These are phyloP conservation scores for Vitis vinifera DNA, from an alignment of 164 flowering plant genomes.

Conservation along the genomic window ASM3070453v1 NC_081806.1:1942501-1943000, in stretches of 20 bases:
- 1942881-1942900: too few species aligned
- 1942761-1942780: too few species aligned
- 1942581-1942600: constrained; percentile 75
- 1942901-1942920: not conserved
- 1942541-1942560: constrained; percentile 98
- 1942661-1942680: constrained; percentile 8
- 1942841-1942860: too few species aligned
- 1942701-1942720: not conserved
- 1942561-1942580: constrained; percentile 98
- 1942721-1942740: not conserved
- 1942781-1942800: too few species aligned
- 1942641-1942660: constrained; percentile 24
- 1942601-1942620: constrained; percentile 89
- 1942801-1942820: too few species aligned
- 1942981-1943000: too few species aligned
- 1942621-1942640: constrained; percentile 99
- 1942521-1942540: constrained; percentile 98
- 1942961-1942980: too few species aligned
- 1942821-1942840: too few species aligned
- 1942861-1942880: too few species aligned
- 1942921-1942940: not conserved
- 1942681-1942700: constrained; percentile 11
- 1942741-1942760: too few species aligned
- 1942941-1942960: too few species aligned
- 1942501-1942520: constrained; percentile 98